Evolutionary conservation across 495 filamentous ascomycete genomes (phyloP), one percentile per base, ranked within the genome.

Genomic region (Penicillium canescens): DNA sequence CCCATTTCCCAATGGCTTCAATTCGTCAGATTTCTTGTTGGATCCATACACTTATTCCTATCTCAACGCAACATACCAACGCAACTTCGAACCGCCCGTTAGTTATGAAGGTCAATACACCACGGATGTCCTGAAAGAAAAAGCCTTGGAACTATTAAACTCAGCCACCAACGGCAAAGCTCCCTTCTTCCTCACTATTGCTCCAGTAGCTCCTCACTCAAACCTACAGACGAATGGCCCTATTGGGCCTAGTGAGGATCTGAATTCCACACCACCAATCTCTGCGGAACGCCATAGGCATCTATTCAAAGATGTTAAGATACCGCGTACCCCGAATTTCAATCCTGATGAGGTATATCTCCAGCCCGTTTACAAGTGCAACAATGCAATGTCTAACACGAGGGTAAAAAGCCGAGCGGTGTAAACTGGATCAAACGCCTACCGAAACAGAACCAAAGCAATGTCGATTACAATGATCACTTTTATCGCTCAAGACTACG

Each of bases 41-140:
- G 87, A 90, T 55, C 86, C 87, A 0, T 85, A 74, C 61, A 90
- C 87, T 1, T 91, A 91, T 63, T 77, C 76, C 14, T 90, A 91
- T 64, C 74, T 84, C 44, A 89, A 89, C 63, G 72, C 80, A 9
- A 83, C 76, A 6, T 88, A 80, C 57, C 85, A 88, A 56, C 79
- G 85, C 12, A 86, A 90, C 58, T 68, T 69, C 3, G 82, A 87
- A 20, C 54, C 70, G 0, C 85, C 85, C 2, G 69, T 77, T 16
- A 83, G 75, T 66, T 81, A 81, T 50, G 72, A 78, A 37, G 82
- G 82, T 7, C 62, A 80, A 31, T 78, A 90, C 62, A 77, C 78
- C 0, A 80, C 77, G 2, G 87, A 90, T 57, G 78, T 91, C 4
- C 69, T 88, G 5, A 75, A 79, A 4, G 60, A 79, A 10, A 90